These are phyloP conservation scores for Chytriomyces sp. DNA, from an alignment of 192 early-diverging fungal species.

Conservation along the genomic window DNA sequence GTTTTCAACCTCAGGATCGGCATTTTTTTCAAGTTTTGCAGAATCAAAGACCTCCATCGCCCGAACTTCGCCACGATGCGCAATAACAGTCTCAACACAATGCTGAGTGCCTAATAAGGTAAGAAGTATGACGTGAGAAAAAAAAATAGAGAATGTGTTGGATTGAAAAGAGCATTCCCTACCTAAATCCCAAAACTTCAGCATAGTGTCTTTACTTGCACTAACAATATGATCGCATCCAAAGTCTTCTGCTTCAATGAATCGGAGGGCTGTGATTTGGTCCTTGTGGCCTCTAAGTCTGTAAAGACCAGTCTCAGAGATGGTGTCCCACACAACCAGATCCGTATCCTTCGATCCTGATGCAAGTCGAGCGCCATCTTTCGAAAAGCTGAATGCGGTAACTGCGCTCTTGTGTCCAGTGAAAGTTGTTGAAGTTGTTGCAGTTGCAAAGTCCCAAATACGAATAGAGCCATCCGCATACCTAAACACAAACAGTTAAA, in stretches of 20 bases:
- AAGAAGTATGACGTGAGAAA: neutral
- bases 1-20: neutral
- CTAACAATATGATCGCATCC: constrained; percentile 73
- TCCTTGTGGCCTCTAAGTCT: constrained; percentile 95
- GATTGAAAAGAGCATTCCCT: neutral
- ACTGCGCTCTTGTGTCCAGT: constrained; percentile 91
- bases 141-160: neutral
- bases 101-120: constrained; percentile 65
- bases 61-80: constrained; percentile 96
- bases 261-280: constrained; percentile 79
- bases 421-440: constrained; percentile 63
- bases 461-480: constrained; percentile 93
- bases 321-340: constrained; percentile 93
- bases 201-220: constrained; percentile 92
- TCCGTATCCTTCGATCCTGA: constrained; percentile 95
- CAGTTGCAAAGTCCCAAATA: constrained; percentile 73
- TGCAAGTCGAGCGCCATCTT: constrained; percentile 77
- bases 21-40: neutral
- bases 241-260: constrained; percentile 51
- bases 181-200: constrained; percentile 95
- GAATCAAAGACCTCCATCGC: constrained; percentile 72
- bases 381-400: constrained; percentile 82
- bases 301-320: constrained; percentile 86
- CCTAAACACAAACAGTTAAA: constrained; percentile 27
- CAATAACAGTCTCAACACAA: constrained; percentile 92